A percentile compares a stretch with the other conserved stretches of the same genome.
phyloP scores from a whole-genome alignment of 352 stramenopile genomes.

The Globisporangium paddicum region DNA sequence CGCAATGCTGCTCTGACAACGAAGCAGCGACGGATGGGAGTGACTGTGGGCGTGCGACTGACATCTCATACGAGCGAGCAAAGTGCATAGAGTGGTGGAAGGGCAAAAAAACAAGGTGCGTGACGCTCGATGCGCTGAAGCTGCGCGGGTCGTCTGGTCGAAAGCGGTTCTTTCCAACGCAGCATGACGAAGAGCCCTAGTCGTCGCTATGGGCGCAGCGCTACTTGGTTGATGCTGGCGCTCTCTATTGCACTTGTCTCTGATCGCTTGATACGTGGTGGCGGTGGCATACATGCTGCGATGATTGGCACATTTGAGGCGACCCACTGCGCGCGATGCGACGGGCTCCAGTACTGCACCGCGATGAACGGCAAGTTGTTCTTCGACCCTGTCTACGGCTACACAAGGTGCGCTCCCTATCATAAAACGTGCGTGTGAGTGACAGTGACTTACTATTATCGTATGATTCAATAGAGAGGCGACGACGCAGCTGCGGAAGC shows the following conservation, averaged over 20 bases:
- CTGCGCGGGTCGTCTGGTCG: neutral
- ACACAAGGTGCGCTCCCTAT: conserved; percentile 36
- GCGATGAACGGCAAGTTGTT: conserved; percentile 65
- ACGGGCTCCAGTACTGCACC: conserved; percentile 54
- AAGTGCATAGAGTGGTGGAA: neutral
- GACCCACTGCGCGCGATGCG: conserved; percentile 41
- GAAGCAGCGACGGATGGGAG: neutral
- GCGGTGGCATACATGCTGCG: neutral
- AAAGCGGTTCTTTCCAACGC: neutral
- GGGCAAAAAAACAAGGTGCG: too few species aligned
- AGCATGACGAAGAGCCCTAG: neutral
- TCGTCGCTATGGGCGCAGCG: neutral
- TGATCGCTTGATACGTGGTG: neutral
- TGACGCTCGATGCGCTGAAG: neutral
- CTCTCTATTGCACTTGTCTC: neutral
- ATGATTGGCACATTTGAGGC: conserved; percentile 32
- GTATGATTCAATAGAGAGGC: conserved; percentile 25
- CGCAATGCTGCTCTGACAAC: neutral
- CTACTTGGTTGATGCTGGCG: neutral
- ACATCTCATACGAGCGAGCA: too few species aligned
- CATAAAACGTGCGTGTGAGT: neutral
- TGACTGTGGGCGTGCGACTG: too few species aligned
- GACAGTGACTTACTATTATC: neutral
- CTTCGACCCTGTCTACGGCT: conserved; percentile 58
- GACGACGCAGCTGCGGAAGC: conserved; percentile 56